Percentiles rank a stretch among this genome's conserved stretches.
Conservation (phyloP, 441 rosid species). For the Capsella rubella region DNA sequence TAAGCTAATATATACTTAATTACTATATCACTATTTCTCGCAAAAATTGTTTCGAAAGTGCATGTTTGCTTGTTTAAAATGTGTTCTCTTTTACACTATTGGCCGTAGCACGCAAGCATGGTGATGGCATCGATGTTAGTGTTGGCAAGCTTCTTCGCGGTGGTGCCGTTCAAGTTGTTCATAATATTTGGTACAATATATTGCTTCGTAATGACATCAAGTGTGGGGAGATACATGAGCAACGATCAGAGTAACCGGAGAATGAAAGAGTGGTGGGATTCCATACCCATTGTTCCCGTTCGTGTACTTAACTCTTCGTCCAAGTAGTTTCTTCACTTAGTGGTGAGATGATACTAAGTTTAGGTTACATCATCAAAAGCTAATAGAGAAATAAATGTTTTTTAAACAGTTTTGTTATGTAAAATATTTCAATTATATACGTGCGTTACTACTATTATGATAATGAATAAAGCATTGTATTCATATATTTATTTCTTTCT, state of each 20-base stretch:
- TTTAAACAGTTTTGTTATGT: conserved; percentile 6
- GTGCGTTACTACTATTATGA: background rate
- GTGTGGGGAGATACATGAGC: conserved; percentile 52
- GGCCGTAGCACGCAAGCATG: conserved; percentile 68
- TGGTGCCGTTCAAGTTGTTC: conserved; percentile 64
- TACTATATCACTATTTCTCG: background rate
- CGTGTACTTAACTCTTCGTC: conserved; percentile 53
- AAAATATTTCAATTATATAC: conserved; percentile 13
- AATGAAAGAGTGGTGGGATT: conserved; percentile 92
- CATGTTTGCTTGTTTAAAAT: background rate
- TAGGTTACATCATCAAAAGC: background rate
- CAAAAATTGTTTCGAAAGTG: background rate
- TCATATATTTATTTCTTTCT: background rate
- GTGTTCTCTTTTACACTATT: background rate
- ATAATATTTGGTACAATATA: conserved; percentile 48
- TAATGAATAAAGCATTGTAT: background rate
- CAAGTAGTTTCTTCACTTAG: conserved; percentile 28
- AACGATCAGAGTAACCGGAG: conserved; percentile 66
- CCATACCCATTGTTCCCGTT: conserved; percentile 77
- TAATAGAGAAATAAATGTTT: conserved; percentile 17
- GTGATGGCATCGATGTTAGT: conserved; percentile 56
- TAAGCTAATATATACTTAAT: conserved; percentile 24
- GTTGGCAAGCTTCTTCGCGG: conserved; percentile 59
- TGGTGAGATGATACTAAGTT: background rate
- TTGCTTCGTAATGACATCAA: conserved; percentile 56